Conservation (phyloP, 2,329 filamentous ascomycete species). For the Curvularia sp. region DNA sequence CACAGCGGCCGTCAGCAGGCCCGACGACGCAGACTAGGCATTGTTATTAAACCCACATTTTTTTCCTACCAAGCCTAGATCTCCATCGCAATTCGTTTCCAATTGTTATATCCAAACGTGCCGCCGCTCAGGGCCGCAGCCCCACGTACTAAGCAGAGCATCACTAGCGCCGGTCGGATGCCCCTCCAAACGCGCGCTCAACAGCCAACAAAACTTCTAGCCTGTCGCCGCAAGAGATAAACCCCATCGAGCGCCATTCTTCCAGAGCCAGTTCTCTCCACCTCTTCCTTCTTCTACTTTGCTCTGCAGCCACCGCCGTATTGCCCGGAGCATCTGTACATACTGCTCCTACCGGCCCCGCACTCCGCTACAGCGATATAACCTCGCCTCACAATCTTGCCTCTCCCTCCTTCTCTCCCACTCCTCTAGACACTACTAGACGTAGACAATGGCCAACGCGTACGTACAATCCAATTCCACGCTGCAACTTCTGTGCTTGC, state of each 20-base stretch:
- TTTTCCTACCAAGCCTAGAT: slow-evolving; percentile 10
- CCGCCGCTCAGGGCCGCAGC: slow-evolving; percentile 27
- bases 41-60: slow-evolving; percentile 13
- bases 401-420: neutral
- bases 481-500: neutral
- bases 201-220: slow-evolving; percentile 34
- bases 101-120: slow-evolving; percentile 24
- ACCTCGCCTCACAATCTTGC: slow-evolving; percentile 19
- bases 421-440: slow-evolving; percentile 7
- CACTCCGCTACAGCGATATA: slow-evolving; percentile 21
- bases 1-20: slow-evolving; percentile 21
- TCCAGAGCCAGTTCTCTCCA: slow-evolving; percentile 4
- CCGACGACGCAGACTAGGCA: slow-evolving; percentile 15
- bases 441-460: slow-evolving; percentile 68
- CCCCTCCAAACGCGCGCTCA: slow-evolving; percentile 35
- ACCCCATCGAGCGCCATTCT: slow-evolving; percentile 27
- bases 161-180: slow-evolving; percentile 27
- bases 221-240: slow-evolving; percentile 31
- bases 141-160: slow-evolving; percentile 32
- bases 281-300: slow-evolving; percentile 8
- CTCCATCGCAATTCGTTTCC: slow-evolving; percentile 22
- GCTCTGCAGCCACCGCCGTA: slow-evolving; percentile 11
- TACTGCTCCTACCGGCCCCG: slow-evolving; percentile 27
- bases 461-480: slow-evolving; percentile 52
- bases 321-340: slow-evolving; percentile 21